A percentile compares a stretch with the other conserved stretches of the same genome.
These are phyloP conservation scores for Leccinum huronense DNA, from an alignment of 1,284 basidiomycete genomes.

Conservation along the genomic window DNA sequence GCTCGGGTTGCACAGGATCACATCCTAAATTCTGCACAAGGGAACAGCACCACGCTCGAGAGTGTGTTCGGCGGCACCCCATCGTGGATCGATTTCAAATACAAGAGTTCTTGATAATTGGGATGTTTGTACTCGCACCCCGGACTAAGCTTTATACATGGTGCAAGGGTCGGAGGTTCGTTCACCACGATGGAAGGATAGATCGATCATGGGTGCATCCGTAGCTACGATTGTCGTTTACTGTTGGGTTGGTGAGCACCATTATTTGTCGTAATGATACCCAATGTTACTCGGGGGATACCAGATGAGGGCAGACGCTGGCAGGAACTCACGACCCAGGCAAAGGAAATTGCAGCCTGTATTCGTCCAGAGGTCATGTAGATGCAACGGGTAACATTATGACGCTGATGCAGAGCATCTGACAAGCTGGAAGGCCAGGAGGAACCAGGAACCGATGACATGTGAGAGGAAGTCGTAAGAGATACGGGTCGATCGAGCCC, in stretches of 20 bases:
- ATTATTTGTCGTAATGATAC: not conserved
- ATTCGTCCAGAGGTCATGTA: no score
- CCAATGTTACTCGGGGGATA: no score
- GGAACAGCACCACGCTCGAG: constrained; percentile 44
- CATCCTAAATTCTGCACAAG: constrained; percentile 44
- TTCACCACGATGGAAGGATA: not conserved
- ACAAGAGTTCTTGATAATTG: constrained; percentile 42
- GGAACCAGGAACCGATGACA: no score
- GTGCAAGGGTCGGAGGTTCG: not conserved
- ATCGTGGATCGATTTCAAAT: constrained; percentile 55
- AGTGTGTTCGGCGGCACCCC: constrained; percentile 50
- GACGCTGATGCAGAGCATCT: no score
- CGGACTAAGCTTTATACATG: not conserved
- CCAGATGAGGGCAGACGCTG: no score
- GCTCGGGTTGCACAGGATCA: constrained; percentile 48
- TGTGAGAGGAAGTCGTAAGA: no score
- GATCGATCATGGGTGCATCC: not conserved
- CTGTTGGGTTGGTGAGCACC: not conserved
- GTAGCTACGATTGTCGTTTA: not conserved
- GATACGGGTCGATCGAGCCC: no score
- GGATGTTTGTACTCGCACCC: not conserved
- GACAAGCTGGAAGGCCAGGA: no score
- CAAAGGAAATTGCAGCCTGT: no score
- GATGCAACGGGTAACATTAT: no score
- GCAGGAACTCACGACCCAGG: no score